Percentiles rank a stretch among this genome's conserved stretches.
phyloP scores from a whole-genome alignment of 2,329 filamentous ascomycete genomes.

The Cryphonectria parasitica region DNA sequence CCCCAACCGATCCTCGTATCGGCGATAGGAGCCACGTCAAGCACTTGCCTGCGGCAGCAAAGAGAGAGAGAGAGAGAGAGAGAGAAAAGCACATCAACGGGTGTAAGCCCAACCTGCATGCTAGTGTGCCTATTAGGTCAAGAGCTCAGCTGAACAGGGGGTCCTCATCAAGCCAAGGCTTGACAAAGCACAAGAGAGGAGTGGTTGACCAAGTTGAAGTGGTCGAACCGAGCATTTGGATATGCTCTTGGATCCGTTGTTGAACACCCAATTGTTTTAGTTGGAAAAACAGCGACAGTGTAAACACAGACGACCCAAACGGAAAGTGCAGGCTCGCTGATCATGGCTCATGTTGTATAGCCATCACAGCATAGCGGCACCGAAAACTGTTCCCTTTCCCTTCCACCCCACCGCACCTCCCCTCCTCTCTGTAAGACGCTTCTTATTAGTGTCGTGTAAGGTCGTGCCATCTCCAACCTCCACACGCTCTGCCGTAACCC shows the following conservation, averaged over 20 bases:
- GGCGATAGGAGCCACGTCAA: neutral
- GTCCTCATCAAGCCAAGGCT: slow-evolving; percentile 13
- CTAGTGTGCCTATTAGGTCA: neutral
- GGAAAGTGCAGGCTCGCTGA: slow-evolving; percentile 48
- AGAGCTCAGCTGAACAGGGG: neutral
- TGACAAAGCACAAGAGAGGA: slow-evolving; percentile 40
- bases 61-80: no score
- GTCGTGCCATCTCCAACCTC: neutral
- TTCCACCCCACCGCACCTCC: slow-evolving; percentile 32
- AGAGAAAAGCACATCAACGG: neutral
- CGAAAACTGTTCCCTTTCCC: slow-evolving; percentile 28
- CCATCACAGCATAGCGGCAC: slow-evolving; percentile 47
- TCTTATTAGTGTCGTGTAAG: neutral
- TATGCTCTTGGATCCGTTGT: slow-evolving; percentile 72
- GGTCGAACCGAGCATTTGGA: slow-evolving; percentile 47
- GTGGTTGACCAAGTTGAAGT: slow-evolving; percentile 68
- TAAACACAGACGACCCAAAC: slow-evolving; percentile 69
- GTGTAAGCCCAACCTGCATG: neutral
- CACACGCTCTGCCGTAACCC: neutral
- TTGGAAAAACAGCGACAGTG: slow-evolving; percentile 83
- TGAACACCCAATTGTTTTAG: slow-evolving; percentile 80
- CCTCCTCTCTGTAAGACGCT: slow-evolving; percentile 13
- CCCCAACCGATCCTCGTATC: neutral
- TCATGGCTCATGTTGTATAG: slow-evolving; percentile 75
- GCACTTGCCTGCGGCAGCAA: slow-evolving; percentile 24